Evolutionary conservation across 352 stramenopile species (phyloP).

Genomic region (Thalassiosira oceanica): DNA sequence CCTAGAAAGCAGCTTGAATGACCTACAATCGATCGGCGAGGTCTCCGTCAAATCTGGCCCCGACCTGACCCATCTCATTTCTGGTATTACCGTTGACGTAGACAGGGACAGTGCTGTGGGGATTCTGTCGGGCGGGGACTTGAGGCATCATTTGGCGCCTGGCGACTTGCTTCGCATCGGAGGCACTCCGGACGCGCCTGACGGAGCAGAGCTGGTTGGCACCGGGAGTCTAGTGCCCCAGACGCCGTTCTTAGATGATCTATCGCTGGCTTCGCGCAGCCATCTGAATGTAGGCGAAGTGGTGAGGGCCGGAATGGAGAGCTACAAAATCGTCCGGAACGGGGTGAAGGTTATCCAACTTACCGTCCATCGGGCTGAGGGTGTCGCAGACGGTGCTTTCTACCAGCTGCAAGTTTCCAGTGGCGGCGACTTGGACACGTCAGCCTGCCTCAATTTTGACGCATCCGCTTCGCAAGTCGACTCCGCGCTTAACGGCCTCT

Average conservation of each 20-base stretch:
- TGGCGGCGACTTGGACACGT: conserved; percentile 39
- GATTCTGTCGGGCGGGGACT: conserved; percentile 59
- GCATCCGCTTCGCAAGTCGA: conserved; percentile 55
- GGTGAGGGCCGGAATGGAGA: conserved; percentile 86
- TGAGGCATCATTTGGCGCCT: conserved; percentile 67
- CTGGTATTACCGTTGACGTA: conserved; percentile 66
- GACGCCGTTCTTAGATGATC: conserved; percentile 44
- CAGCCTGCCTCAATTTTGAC: conserved; percentile 69
- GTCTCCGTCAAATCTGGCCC: conserved; percentile 66
- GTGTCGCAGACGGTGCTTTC: conserved; percentile 26
- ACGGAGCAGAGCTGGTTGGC: conserved; percentile 54
- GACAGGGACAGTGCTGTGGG: conserved; percentile 53
- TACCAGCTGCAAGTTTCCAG: conserved; percentile 58
- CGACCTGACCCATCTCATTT: conserved; percentile 57
- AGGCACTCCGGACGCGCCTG: conserved; percentile 44
- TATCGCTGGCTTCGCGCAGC: conserved; percentile 58
- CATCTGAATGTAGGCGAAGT: conserved; percentile 83
- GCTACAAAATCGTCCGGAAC: conserved; percentile 86
- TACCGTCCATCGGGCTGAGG: conserved; percentile 36
- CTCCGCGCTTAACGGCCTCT: conserved; percentile 57
- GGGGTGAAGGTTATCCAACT: conserved; percentile 87
- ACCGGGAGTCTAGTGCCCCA: conserved; percentile 21
- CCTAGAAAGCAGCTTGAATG: conserved; percentile 72
- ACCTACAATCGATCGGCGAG: conserved; percentile 72
- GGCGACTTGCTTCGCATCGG: conserved; percentile 80